Percentiles rank a stretch among this genome's conserved stretches.
phyloP scores from a whole-genome alignment of 768 basidiomycete species.

The Tylopilus sp. region DNA sequence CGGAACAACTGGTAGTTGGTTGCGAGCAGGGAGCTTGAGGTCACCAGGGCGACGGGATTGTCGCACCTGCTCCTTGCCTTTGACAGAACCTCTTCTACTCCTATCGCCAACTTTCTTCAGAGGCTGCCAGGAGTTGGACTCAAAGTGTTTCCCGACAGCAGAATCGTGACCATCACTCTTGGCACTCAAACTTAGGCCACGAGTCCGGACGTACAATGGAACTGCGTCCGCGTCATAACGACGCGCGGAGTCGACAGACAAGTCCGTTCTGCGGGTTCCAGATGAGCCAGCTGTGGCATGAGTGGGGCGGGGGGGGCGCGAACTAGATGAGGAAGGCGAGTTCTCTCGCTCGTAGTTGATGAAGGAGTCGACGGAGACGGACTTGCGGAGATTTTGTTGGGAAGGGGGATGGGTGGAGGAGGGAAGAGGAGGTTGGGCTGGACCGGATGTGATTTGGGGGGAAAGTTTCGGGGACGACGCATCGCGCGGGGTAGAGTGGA shows the following conservation, averaged over 20 bases:
- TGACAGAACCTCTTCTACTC: conserved; percentile 47
- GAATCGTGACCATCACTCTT: conserved; percentile 40
- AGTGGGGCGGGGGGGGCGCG: conserved; percentile 39
- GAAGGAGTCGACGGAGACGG: conserved; percentile 77
- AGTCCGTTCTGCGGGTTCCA: conserved; percentile 28
- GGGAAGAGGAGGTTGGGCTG: conserved; percentile 1
- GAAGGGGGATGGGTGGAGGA: conserved; percentile 23
- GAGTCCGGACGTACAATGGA: conserved; percentile 43
- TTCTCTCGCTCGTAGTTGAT: conserved; percentile 43
- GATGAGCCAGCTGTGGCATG: conserved; percentile 36
- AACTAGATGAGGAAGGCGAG: conserved; percentile 25
- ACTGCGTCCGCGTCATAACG: conserved; percentile 24
- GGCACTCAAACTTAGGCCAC: conserved; percentile 55
- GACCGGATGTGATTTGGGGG: conserved; percentile 6
- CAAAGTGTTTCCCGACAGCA: conserved; percentile 42
- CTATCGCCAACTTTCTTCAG: conserved; percentile 39
- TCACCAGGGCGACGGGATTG: conserved; percentile 52
- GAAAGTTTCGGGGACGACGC: conserved; percentile 43
- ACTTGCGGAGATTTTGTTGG: conserved; percentile 55
- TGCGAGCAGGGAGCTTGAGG: conserved; percentile 59
- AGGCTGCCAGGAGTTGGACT: conserved; percentile 51
- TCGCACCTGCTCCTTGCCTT: conserved; percentile 42
- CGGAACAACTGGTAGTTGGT: conserved; percentile 37
- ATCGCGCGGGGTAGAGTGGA: conserved; percentile 31
- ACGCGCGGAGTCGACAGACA: conserved; percentile 26